Evolutionary conservation across 2,329 filamentous ascomycete species (phyloP), one percentile per base, ranked within the genome.

Genomic region (Coniosporium uncinatum): DNA sequence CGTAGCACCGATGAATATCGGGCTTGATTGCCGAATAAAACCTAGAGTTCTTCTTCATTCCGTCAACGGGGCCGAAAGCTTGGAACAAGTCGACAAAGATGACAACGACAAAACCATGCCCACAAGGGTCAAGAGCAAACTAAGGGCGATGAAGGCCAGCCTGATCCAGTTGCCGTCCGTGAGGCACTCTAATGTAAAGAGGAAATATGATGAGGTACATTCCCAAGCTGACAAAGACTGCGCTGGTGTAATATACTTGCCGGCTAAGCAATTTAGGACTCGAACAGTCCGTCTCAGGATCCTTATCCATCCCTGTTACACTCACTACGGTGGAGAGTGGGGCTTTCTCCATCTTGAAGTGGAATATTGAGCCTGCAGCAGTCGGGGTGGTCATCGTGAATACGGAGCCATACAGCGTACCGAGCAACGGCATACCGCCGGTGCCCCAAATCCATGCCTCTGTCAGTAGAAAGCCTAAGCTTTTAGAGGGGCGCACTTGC

Each of bases 231-330:
- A 67, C 54, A 41, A 68, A 66, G 21, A 67, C 47, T 22, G 63
- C 54, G 17, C 58, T 63, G 3, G 59, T 58, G 37, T 61, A 49
- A 37, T 55, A 50, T 14, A 71, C 54, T 0, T 67, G 67, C 14
- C 68, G 55, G 19, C 59, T 56, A n/a, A 70, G 50, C 3, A 67
- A 70, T 46, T 70, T 67, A 22, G 52, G 52, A 14, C 36, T 43
- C 16, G 42, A 39, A 29, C 45, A 40, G 43, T 51, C 51, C 36
- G 48, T 46, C 31, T 50, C 49, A 13, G 47, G 32, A n/a, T 47
- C 46, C 2, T 37, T 24, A 31, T 31, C 27, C 11, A 11, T 16
- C 27, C 16, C 27, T 11, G 27, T 16, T 16, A 11, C 27, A 11
- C 16, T 16, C 16, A 31, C 16, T 16, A 11, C 27, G 11, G 16